Conservation (phyloP, 192 early-diverging fungal genomes). For the Coemansia sp. region DNA sequence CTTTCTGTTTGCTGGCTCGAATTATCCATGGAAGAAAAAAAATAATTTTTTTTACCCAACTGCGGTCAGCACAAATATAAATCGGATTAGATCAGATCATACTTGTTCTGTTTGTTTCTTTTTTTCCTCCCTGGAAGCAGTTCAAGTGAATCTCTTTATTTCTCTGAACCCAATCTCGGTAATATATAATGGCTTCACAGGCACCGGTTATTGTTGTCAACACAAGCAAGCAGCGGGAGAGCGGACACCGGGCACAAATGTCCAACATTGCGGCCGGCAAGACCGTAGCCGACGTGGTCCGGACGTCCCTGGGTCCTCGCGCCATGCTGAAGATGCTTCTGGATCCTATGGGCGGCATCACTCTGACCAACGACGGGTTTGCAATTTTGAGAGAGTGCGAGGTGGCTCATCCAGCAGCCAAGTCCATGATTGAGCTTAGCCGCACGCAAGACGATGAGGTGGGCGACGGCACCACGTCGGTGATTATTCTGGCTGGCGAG, state of each 20-base stretch:
- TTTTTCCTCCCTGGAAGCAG: neutral
- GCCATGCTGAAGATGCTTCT: slow-evolving; percentile 99
- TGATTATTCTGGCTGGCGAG: slow-evolving; percentile 98
- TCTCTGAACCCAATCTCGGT: neutral
- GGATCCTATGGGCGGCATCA: slow-evolving; percentile 99
- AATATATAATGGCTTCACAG: slow-evolving; percentile 46
- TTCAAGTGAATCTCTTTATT: slow-evolving; percentile 4
- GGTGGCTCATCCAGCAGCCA: slow-evolving; percentile 99
- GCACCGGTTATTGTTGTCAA: slow-evolving; percentile 87
- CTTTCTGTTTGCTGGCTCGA: neutral
- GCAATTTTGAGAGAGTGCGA: slow-evolving; percentile 98
- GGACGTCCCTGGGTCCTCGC: slow-evolving; percentile 95
- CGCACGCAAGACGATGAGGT: slow-evolving; percentile 99
- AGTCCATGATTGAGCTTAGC: slow-evolving; percentile 98
- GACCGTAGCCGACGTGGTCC: slow-evolving; percentile 97
- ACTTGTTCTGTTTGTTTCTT: slow-evolving; percentile 4
- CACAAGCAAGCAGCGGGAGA: slow-evolving; percentile 90
- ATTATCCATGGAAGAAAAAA: neutral
- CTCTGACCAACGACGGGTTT: slow-evolving; percentile 98
- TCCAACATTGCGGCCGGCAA: slow-evolving; percentile 98
- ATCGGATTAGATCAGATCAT: too few relatives aligned
- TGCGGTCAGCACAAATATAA: neutral
- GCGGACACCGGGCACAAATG: slow-evolving; percentile 92
- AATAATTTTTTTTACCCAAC: neutral
- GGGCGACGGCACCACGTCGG: slow-evolving; percentile 97